A percentile compares a stretch with the other conserved stretches of the same genome.
Conservation (phyloP, 202 grass and related monocot genomes). For the Bolboschoenoplectus hybrid region DNA sequence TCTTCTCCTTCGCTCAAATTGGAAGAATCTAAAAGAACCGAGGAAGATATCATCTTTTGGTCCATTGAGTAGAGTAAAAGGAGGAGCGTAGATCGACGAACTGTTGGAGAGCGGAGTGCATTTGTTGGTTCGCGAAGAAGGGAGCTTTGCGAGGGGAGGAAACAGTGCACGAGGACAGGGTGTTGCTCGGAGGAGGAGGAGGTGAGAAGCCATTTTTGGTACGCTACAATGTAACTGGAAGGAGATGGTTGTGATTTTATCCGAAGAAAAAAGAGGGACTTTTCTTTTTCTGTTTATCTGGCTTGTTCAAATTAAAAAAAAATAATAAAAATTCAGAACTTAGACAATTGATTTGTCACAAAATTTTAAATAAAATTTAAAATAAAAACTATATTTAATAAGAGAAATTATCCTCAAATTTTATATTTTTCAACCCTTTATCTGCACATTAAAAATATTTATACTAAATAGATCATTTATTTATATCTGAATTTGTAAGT, state of each 20-base stretch:
- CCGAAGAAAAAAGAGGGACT: not conserved
- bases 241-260: not conserved
- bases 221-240: not conserved
- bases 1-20: constrained; percentile 45
- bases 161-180: not conserved
- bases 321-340: too few species aligned
- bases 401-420: too few species aligned
- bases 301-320: too few species aligned
- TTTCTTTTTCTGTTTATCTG: not conserved
- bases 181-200: constrained; percentile 48
- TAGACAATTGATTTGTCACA: too few species aligned
- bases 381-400: too few species aligned
- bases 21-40: not conserved
- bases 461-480: too few species aligned
- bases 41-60: not conserved
- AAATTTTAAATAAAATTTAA: too few species aligned
- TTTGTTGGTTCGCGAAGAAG: constrained; percentile 34
- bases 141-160: not conserved
- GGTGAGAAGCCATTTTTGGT: constrained; percentile 46
- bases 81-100: not conserved
- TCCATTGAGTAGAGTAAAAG: not conserved
- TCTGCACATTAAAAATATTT: too few species aligned
- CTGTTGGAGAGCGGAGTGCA: constrained; percentile 6
- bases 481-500: too few species aligned
- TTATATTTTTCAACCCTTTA: too few species aligned